phyloP scores from a whole-genome alignment of 768 basidiomycete species.

The Mycena rebaudengoi region DNA sequence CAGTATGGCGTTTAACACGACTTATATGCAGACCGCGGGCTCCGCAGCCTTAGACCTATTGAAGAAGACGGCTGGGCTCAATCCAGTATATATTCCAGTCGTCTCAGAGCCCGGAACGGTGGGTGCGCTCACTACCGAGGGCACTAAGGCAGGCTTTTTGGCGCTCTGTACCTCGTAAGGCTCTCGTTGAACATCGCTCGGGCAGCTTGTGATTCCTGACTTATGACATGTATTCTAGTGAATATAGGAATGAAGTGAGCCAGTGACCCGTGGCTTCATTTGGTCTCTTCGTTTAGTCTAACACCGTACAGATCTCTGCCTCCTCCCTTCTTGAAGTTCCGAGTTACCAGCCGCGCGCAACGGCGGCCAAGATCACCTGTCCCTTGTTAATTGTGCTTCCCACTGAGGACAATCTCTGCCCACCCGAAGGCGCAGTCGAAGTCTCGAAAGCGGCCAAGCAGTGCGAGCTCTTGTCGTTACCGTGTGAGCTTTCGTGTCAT shows the following conservation, averaged over 20 bases:
- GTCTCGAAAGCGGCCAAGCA: slow-evolving; percentile 22
- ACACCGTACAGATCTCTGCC: slow-evolving; percentile 8
- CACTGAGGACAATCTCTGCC: slow-evolving; percentile 29
- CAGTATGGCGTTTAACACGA: slow-evolving; percentile 8
- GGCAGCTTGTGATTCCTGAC: background rate
- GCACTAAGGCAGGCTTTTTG: slow-evolving; percentile 31
- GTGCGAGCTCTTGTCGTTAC: slow-evolving; percentile 29
- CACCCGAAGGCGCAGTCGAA: slow-evolving; percentile 20
- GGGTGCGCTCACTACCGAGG: slow-evolving; percentile 35
- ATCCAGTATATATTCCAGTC: slow-evolving; percentile 39
- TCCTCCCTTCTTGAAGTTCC: slow-evolving; percentile 22
- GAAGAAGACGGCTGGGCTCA: slow-evolving; percentile 34
- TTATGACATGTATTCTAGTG: background rate
- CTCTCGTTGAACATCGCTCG: background rate
- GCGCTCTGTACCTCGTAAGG: background rate
- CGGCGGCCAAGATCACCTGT: slow-evolving; percentile 21
- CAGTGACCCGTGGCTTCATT: no score
- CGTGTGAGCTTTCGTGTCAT: slow-evolving; percentile 19
- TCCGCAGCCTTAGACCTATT: slow-evolving; percentile 33
- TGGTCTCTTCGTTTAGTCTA: background rate
- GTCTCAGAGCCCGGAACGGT: slow-evolving; percentile 36
- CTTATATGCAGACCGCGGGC: slow-evolving; percentile 28
- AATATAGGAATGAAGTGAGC: slow-evolving; percentile 19
- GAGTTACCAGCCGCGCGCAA: slow-evolving; percentile 24
- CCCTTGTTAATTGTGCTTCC: slow-evolving; percentile 32